Percentiles rank a stretch among this genome's conserved stretches.
These are phyloP conservation scores for Dendrobium huoshanense DNA, from an alignment of 106 monocot species.

Conservation along the genomic window DNA sequence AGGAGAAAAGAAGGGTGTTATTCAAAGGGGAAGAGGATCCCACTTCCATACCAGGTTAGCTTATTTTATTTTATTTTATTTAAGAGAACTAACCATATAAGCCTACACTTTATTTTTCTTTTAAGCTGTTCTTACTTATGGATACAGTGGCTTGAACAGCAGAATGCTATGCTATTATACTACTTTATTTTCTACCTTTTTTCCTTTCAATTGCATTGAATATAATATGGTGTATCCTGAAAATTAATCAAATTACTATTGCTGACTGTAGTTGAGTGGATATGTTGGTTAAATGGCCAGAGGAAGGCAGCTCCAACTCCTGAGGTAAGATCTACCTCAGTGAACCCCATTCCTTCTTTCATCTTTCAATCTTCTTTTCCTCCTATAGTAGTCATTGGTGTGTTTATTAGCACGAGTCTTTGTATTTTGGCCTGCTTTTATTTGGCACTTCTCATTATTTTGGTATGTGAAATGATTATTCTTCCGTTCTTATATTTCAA, in stretches of 20 bases:
- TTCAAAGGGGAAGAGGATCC: conserved; percentile 89
- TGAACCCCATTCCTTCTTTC: background rate
- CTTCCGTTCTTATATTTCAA: background rate
- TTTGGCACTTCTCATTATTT: background rate
- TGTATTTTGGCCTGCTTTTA: background rate
- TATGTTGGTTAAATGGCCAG: conserved; percentile 99
- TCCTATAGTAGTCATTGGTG: background rate
- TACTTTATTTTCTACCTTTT: background rate
- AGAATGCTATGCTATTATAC: background rate
- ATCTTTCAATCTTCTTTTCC: background rate
- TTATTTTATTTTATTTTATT: background rate
- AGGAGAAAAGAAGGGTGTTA: conserved; percentile 91
- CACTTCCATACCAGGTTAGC: conserved; percentile 83
- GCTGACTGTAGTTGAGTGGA: conserved; percentile 86
- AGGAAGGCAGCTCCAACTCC: conserved; percentile 88
- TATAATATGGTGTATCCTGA: background rate
- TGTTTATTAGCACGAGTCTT: background rate
- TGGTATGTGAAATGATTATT: conserved; percentile 4
- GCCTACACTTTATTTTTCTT: background rate
- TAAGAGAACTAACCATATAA: background rate
- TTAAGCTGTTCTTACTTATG: background rate
- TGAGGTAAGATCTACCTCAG: conserved; percentile 35
- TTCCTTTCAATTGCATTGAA: background rate
- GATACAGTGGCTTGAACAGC: background rate
- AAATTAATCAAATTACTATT: conserved; percentile 13